Evolutionary conservation across 1,139 yeast genomes (phyloP).

Genomic region (Spathaspora sp.): DNA sequence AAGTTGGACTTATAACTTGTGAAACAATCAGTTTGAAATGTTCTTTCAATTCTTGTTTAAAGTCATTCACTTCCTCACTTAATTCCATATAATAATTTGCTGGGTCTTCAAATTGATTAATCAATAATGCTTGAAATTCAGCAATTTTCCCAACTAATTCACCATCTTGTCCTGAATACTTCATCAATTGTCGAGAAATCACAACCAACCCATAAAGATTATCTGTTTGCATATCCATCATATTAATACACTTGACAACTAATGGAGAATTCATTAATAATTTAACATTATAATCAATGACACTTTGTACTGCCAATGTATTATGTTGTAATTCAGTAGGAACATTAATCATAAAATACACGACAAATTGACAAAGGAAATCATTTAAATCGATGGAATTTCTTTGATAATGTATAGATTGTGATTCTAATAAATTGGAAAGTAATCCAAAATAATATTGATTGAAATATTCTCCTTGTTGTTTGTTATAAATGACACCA

Average conservation of each 20-base stretch:
- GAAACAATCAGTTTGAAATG: conserved; percentile 16
- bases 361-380: conserved; percentile 32
- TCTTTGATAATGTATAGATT: conserved; percentile 24
- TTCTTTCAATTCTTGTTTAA: conserved; percentile 21
- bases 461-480: conserved; percentile 20
- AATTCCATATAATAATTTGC: conserved; percentile 48
- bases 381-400: conserved; percentile 24
- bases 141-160: conserved; percentile 21
- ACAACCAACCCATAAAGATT: conserved; percentile 36
- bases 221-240: conserved; percentile 30
- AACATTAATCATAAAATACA: conserved; percentile 18
- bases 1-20: conserved; percentile 12
- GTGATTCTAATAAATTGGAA: conserved; percentile 36
- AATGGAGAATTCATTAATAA: conserved; percentile 31
- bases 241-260: conserved; percentile 26
- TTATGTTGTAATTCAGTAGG: conserved; percentile 8
- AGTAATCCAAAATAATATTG: conserved; percentile 34
- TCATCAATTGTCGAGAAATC: conserved; percentile 26
- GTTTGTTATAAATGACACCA: conserved; percentile 25
- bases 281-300: conserved; percentile 16
- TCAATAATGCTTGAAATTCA: conserved; percentile 37
- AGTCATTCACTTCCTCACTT: conserved; percentile 32
- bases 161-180: conserved; percentile 14
- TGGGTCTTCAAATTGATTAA: conserved; percentile 52
- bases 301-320: conserved; percentile 9